A percentile compares a stretch with the other conserved stretches of the same genome.
These are phyloP conservation scores for Aspergillus viridinutans DNA, from an alignment of 2,329 filamentous ascomycete species.

Conservation along the genomic window DNA sequence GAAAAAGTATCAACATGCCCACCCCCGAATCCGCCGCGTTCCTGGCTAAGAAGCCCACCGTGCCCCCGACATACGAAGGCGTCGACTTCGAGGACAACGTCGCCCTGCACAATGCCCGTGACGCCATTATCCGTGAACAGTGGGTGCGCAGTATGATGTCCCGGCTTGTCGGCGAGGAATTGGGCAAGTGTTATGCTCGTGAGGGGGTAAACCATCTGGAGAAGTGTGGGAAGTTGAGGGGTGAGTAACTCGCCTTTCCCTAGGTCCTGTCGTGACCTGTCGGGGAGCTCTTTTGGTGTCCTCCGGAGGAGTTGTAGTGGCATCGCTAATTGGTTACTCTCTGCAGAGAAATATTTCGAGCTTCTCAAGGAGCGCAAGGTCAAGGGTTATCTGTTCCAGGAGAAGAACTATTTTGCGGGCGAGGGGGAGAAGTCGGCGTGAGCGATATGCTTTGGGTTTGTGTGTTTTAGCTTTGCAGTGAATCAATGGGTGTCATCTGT, in stretches of 20 bases:
- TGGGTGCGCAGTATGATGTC: slow-evolving; percentile 69
- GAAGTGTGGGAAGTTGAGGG: slow-evolving; percentile 63
- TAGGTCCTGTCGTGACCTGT: background rate
- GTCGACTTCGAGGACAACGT: slow-evolving; percentile 64
- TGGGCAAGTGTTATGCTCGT: slow-evolving; percentile 62
- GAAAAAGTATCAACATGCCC: slow-evolving; percentile 48
- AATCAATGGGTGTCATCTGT: background rate
- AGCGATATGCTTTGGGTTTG: background rate
- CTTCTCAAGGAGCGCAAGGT: slow-evolving; percentile 60
- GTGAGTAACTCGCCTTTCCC: slow-evolving; percentile 39
- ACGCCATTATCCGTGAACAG: slow-evolving; percentile 63
- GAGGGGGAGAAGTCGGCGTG: slow-evolving; percentile 27
- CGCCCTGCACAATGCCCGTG: slow-evolving; percentile 60
- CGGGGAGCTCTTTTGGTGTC: background rate
- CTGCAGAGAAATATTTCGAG: slow-evolving; percentile 60
- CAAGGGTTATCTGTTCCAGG: slow-evolving; percentile 60
- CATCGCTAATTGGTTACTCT: background rate
- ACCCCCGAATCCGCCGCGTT: slow-evolving; percentile 62
- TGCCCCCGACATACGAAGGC: slow-evolving; percentile 62
- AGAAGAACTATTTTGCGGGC: slow-evolving; percentile 55
- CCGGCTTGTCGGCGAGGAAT: slow-evolving; percentile 60
- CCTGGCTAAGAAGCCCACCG: slow-evolving; percentile 62
- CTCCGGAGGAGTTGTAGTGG: background rate
- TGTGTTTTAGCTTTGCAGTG: background rate
- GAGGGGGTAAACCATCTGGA: slow-evolving; percentile 66